Conservation (phyloP, 2,329 filamentous ascomycete genomes). For the Dothistroma septosporum region DNA sequence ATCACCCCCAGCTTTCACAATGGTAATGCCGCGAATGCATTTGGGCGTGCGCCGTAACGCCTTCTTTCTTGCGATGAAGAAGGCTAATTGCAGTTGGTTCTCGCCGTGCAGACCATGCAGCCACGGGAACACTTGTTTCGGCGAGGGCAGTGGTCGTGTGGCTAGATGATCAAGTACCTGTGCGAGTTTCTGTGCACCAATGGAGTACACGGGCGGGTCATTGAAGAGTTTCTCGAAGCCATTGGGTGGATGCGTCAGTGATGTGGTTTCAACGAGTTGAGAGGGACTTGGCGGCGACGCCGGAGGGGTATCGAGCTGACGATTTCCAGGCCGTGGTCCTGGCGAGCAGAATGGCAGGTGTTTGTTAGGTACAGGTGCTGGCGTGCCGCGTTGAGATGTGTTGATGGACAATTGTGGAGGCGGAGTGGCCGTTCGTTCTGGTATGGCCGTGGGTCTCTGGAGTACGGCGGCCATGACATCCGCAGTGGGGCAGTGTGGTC, state of each 20-base stretch:
- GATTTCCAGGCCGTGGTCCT: conserved; percentile 56
- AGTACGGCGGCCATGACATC: conserved; percentile 17
- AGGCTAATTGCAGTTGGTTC: conserved; percentile 83
- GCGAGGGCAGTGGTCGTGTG: conserved; percentile 75
- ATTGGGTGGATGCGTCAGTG: conserved; percentile 71
- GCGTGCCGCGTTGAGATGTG: conserved; percentile 52
- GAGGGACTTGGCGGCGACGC: conserved; percentile 59
- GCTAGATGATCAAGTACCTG: conserved; percentile 72
- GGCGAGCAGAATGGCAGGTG: conserved; percentile 86
- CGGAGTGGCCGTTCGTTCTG: conserved; percentile 40
- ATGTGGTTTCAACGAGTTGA: conserved; percentile 56
- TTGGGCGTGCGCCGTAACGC: conserved; percentile 65
- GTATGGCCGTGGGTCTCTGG: conserved; percentile 10
- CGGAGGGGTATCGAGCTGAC: conserved; percentile 49
- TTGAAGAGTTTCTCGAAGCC: conserved; percentile 55
- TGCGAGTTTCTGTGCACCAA: conserved; percentile 65
- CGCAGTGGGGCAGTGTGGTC: conserved; percentile 6
- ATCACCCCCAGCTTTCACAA: conserved; percentile 87
- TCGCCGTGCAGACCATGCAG: conserved; percentile 85
- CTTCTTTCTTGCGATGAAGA: conserved; percentile 76
- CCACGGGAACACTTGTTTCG: conserved; percentile 91
- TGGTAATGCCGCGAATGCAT: conserved; percentile 73
- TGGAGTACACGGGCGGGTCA: conserved; percentile 63
- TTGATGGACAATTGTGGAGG: conserved; percentile 57
- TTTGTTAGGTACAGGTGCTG: conserved; percentile 73